Base-by-base conservation (phyloP, 352 stramenopile genomes). In the Phytophthora agathidicida region DNA sequence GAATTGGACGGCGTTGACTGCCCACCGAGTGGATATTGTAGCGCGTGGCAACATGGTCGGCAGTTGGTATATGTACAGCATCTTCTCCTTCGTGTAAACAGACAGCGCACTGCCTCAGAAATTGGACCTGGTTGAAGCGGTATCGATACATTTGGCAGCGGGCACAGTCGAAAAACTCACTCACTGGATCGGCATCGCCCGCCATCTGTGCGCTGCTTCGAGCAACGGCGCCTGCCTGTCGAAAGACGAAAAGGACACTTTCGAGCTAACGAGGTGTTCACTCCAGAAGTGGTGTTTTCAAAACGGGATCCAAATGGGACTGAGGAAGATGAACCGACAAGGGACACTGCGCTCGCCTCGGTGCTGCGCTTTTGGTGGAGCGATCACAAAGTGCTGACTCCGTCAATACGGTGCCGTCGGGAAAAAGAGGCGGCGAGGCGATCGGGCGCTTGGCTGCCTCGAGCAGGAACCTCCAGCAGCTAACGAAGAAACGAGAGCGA, bases 361-460 rank as follows among this genome's bases (percentile, higher is more conserved):
- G 35, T 14, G 33, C 31, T 53, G 32, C 7, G 20, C 16, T 43
- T 45, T 17, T 36, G 39, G n/a, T n/a, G n/a, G n/a, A 17, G 14
- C 9, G 32, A 52, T 57, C 41, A 49, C 49, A 24, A 33, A 13
- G 28, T 20, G 16, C 39, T 65, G 58, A 49, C 42, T 30, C 14
- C 22, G 35, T 49, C 16, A 24, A 55, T 64, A 59, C 60, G 37
- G 51, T 54, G 50, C 24, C 32, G 27, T 14, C 17, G 51, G 60
- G 60, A 59, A 68, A 69, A 39, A 69, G 60, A 68, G 46, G 48
- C 60, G 41, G 60, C 51, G 39, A 27, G 20, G 4, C 42, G 56
- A 59, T 37, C 47, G 41, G 27, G 11, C n/a, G 32, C n/a, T n/a
- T n/a, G n/a, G n/a, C 27, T 56, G 27, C 28, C 27, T 31, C 10